A percentile compares a stretch with the other conserved stretches of the same genome.
These are phyloP conservation scores for Ceratobasidium sp. DNA, from an alignment of 1,284 basidiomycete genomes.

Conservation along the genomic window DNA sequence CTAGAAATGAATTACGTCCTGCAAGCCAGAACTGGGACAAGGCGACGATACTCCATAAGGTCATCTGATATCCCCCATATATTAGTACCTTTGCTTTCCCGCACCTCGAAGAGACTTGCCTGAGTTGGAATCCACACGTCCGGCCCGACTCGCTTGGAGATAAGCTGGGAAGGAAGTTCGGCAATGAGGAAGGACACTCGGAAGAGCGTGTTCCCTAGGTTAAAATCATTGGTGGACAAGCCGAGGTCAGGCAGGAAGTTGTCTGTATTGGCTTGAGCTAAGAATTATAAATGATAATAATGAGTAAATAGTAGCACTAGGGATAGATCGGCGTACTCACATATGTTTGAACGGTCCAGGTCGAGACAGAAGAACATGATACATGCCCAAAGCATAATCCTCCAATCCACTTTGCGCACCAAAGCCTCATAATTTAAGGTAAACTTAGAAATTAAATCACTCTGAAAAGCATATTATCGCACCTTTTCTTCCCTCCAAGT, in stretches of 20 bases:
- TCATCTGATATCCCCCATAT: conserved; percentile 14
- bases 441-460: background rate
- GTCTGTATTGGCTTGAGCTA: too few relatives aligned
- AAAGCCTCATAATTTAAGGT: conserved; percentile 58
- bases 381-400: conserved; percentile 74
- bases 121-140: conserved; percentile 78
- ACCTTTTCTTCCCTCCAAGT: conserved; percentile 75
- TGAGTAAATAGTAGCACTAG: too few relatives aligned
- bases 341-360: too few relatives aligned
- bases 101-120: too few relatives aligned
- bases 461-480: background rate
- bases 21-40: conserved; percentile 73
- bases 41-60: conserved; percentile 61
- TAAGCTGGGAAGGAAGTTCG: conserved; percentile 78
- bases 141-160: conserved; percentile 79
- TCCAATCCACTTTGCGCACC: conserved; percentile 72
- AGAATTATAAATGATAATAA: too few relatives aligned
- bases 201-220: too few relatives aligned
- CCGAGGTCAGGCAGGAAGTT: conserved; percentile 74
- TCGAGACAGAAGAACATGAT: conserved; percentile 72
- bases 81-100: too few relatives aligned
- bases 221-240: conserved; percentile 74
- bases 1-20: conserved; percentile 57
- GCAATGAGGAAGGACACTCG: conserved; percentile 71
- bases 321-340: conserved; percentile 75